Base-by-base conservation (phyloP, 495 filamentous ascomycete species). In the Lepidopterella palustris region DNA sequence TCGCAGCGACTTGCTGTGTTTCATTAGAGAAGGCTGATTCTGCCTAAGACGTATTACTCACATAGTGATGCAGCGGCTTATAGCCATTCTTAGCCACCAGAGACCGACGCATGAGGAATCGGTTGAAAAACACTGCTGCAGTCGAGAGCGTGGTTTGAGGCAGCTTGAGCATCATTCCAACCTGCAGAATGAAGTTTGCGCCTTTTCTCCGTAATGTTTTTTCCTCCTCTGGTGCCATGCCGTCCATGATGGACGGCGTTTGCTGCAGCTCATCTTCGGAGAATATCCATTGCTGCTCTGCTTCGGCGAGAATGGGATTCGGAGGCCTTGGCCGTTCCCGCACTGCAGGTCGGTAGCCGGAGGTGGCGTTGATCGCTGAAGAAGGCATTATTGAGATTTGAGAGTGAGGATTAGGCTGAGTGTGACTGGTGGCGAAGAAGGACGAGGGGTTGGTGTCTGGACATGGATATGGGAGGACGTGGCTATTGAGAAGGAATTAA, bases 181-280 rank as follows among this genome's bases (percentile, higher is more conserved):
- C 90, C 72, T 96, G 90, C 62, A 87, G 82, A 66, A 98, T 96
- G 78, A 98, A 98, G 71, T 96, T 93, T 61, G 95, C 86, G 45
- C 92, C 92, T 71, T 97, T 97, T 57, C 85, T 83, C 53, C 93
- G 85, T 51, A 85, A 78, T 48, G 86, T 79, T 35, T 87, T 79
- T 73, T 97, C 95, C 67, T 87, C 81, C 15, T 85, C 82, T 11
- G 83, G 76, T 1, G 82, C 66, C 64, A 97, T 81, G 32, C 92
- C 92, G 60, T 96, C 90, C 0, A 92, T 71, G 55, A 90, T 85
- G 53, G 90, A 95, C 1, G 93, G 93, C 6, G 90, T 85, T 60
- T 84, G 86, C 29, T 78, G 74, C 18, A 96, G 80, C 71, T 99
- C 93, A 35, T 88, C 85, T 48, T 87, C 80, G 15, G 86, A 87